Conservation (phyloP, 345 rosid species). For the Dipteronia sinensis region DNA sequence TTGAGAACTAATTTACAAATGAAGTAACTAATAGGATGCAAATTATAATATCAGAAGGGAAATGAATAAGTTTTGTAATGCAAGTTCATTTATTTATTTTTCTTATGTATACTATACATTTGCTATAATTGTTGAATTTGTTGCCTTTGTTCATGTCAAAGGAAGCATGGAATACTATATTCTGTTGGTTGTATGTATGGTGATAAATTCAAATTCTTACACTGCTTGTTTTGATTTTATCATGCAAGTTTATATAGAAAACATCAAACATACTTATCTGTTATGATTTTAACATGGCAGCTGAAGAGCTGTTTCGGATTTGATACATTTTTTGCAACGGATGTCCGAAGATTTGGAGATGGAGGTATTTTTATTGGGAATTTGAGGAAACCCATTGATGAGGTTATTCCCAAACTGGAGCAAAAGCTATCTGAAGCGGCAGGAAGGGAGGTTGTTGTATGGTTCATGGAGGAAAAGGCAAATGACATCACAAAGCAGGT, state of each 20-base stretch:
- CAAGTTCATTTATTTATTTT: no score
- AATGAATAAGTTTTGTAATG: background rate
- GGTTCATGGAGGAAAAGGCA: slow-evolving; percentile 95
- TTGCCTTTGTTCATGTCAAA: background rate
- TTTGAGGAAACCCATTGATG: slow-evolving; percentile 74
- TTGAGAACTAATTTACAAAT: background rate
- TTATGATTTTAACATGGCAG: slow-evolving; percentile 45
- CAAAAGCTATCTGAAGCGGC: slow-evolving; percentile 83
- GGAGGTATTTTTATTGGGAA: slow-evolving; percentile 93
- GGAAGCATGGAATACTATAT: background rate
- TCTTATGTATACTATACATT: background rate
- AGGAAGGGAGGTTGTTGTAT: slow-evolving; percentile 76
- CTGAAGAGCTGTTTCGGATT: slow-evolving; percentile 86
- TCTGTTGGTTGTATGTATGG: background rate
- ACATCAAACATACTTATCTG: background rate
- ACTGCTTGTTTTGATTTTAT: background rate
- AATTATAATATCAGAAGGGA: background rate
- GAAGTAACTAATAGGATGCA: background rate
- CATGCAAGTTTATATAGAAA: background rate
- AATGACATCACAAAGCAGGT: slow-evolving; percentile 92
- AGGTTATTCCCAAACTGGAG: slow-evolving; percentile 80
- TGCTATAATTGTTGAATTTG: background rate
- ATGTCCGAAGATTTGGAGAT: slow-evolving; percentile 92
- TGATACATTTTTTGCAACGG: slow-evolving; percentile 86
- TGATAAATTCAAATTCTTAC: background rate